These are phyloP conservation scores for Metschnikowia gelsemii DNA, from an alignment of 805 yeast species.

Conservation along the genomic window DNA sequence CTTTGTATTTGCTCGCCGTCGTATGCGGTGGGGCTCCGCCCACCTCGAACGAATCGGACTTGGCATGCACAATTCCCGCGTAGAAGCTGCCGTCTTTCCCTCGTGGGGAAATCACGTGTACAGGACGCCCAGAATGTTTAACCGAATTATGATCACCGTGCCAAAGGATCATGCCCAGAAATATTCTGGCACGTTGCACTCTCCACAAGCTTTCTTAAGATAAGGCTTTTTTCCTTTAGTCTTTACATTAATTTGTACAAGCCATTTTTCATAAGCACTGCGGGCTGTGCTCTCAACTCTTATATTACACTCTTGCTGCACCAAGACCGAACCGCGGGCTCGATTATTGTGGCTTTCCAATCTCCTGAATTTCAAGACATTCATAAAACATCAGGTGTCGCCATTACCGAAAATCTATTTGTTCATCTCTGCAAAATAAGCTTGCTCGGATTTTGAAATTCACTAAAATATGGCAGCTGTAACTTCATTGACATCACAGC, in stretches of 20 bases:
- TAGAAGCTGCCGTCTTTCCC: background rate
- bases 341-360: too few relatives aligned
- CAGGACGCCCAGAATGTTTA: conserved; percentile 11
- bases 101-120: conserved; percentile 9
- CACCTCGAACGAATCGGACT: too few relatives aligned
- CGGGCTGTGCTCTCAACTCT: too few relatives aligned
- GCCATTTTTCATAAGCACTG: too few relatives aligned
- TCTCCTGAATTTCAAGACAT: too few relatives aligned
- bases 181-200: too few relatives aligned
- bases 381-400: too few relatives aligned
- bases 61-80: conserved; percentile 1
- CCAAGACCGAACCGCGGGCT: too few relatives aligned
- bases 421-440: too few relatives aligned
- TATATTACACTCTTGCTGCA: too few relatives aligned
- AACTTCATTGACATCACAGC: conserved; percentile 4
- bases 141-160: background rate
- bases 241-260: too few relatives aligned
- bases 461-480: conserved; percentile 9
- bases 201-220: too few relatives aligned
- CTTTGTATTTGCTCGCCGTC: background rate
- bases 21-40: conserved; percentile 12
- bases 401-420: background rate
- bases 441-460: background rate
- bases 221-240: background rate
- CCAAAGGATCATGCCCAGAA: conserved; percentile 3